A percentile compares a stretch with the other conserved stretches of the same genome.
phyloP scores from a whole-genome alignment of 805 yeast genomes.

The Nakazawaea ernobii region DNA sequence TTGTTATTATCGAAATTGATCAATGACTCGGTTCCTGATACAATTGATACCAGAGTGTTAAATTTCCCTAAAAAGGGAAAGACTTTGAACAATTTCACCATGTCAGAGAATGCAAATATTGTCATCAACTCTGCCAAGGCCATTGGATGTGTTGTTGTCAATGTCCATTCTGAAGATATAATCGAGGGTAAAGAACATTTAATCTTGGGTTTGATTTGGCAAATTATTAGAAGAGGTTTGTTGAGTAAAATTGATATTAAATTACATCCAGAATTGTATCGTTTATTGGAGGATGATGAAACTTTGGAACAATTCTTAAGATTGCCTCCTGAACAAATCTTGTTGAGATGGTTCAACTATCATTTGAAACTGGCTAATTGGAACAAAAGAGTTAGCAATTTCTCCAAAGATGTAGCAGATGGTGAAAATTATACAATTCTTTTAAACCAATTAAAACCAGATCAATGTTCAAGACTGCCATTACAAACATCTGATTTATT shows the following conservation, averaged over 20 bases:
- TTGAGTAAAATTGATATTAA: slow-evolving; percentile 93
- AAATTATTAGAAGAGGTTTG: slow-evolving; percentile 93
- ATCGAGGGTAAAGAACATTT: slow-evolving; percentile 92
- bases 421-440: slow-evolving; percentile 93
- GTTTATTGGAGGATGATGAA: slow-evolving; percentile 92
- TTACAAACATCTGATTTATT: slow-evolving; percentile 70
- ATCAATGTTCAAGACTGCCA: slow-evolving; percentile 75
- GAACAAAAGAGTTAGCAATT: slow-evolving; percentile 79
- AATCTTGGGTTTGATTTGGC: slow-evolving; percentile 92
- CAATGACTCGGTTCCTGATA: slow-evolving; percentile 97
- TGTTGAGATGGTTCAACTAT: slow-evolving; percentile 95
- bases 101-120: slow-evolving; percentile 95
- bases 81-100: slow-evolving; percentile 84
- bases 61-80: slow-evolving; percentile 81
- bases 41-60: slow-evolving; percentile 95
- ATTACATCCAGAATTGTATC: slow-evolving; percentile 92
- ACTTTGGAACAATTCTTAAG: slow-evolving; percentile 94
- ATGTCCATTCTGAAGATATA: slow-evolving; percentile 93
- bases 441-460: slow-evolving; percentile 83
- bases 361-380: slow-evolving; percentile 92
- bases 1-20: slow-evolving; percentile 86
- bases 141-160: slow-evolving; percentile 96
- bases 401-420: slow-evolving; percentile 82
- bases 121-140: slow-evolving; percentile 98
- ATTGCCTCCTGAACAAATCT: slow-evolving; percentile 94